Percentiles rank a stretch among this genome's conserved stretches.
Evolutionary conservation across 495 filamentous ascomycete species (phyloP).

Genomic region (Daldinia caldariorum): DNA sequence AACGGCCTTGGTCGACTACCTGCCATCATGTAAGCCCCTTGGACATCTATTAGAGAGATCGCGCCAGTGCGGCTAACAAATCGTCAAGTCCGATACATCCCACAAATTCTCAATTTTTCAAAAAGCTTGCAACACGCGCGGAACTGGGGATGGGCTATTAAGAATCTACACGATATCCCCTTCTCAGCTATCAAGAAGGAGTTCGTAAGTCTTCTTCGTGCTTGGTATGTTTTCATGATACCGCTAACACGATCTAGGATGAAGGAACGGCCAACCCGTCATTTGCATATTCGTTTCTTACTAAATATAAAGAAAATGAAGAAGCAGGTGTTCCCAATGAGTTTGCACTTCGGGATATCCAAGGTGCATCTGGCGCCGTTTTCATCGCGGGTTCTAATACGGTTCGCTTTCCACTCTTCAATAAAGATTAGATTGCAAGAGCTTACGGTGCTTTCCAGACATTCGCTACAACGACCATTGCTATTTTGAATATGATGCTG

Average conservation of each 20-base stretch:
- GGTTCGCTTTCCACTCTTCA: constrained; percentile 31
- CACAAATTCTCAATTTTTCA: constrained; percentile 56
- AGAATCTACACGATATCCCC: constrained; percentile 47
- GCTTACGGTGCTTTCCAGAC: constrained; percentile 39
- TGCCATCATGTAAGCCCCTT: constrained; percentile 42
- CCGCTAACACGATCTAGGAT: constrained; percentile 28
- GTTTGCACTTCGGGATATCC: constrained; percentile 57
- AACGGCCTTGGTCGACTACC: constrained; percentile 56
- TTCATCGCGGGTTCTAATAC: constrained; percentile 63
- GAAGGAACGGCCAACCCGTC: constrained; percentile 41
- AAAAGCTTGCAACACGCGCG: constrained; percentile 51
- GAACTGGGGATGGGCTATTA: constrained; percentile 51
- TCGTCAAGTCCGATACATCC: constrained; percentile 50
- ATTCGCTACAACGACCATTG: constrained; percentile 52
- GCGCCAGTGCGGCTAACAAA: constrained; percentile 19
- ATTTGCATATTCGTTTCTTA: constrained; percentile 50
- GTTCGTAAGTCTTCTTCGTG: constrained; percentile 36
- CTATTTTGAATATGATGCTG: constrained; percentile 56
- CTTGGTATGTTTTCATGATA: no score
- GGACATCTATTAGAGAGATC: constrained; percentile 25
- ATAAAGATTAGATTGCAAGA: background rate
- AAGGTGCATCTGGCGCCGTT: constrained; percentile 60
- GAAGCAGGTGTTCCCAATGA: constrained; percentile 47
- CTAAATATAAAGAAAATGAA: constrained; percentile 41
- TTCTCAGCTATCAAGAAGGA: constrained; percentile 44